Evolutionary conservation across 352 stramenopile genomes (phyloP), one percentile per base, ranked within the genome.

Genomic region (Phytophthora sansomeana): DNA sequence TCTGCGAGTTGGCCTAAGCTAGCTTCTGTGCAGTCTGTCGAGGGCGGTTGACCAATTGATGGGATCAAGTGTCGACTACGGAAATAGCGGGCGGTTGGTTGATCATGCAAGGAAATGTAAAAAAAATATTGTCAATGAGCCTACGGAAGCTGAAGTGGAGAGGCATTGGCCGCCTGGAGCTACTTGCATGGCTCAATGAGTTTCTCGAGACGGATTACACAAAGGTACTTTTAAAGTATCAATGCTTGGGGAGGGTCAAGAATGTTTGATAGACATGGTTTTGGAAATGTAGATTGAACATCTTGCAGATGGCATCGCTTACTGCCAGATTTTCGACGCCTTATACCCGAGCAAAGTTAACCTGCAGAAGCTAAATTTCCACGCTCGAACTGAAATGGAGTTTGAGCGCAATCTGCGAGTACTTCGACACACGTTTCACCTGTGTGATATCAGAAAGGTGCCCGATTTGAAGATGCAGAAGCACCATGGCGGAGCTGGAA

Each of bases 201-300:
- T 89, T 92, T 17, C 70, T 93, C 5, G 80, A 91, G 76, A 91
- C 85, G 11, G 85, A 93, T 49, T 93, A 93, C 58, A 93, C 82
- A 29, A 93, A 93, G 63, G 80, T 87, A 48, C 44, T 35, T 30
- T 4, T 24, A 36, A 43, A 44, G 16, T 30, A 46, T 13, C 36
- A 46, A 24, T 17, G 26, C 8, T 16, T 46, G 39, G 13, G 39
- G 6, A 7, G 38, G 16, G 24, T n/a, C 19, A 46, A 13, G 19
- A 11, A 26, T 6, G 21, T n/a, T 26, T 11, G 16, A 32, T n/a
- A 3, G 14, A 19, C 17, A 38, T 36, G 9, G 5, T 3, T 58
- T 16, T 26, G 47, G 16, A 32, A 17, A 11, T 53, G 10, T 39
- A 89, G 80, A 87, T 93, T 55, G 85, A 93, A 54, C 82, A 93